These are phyloP conservation scores for Aspergillus jensenii DNA, from an alignment of 2,329 filamentous ascomycete species.

Conservation along the genomic window DNA sequence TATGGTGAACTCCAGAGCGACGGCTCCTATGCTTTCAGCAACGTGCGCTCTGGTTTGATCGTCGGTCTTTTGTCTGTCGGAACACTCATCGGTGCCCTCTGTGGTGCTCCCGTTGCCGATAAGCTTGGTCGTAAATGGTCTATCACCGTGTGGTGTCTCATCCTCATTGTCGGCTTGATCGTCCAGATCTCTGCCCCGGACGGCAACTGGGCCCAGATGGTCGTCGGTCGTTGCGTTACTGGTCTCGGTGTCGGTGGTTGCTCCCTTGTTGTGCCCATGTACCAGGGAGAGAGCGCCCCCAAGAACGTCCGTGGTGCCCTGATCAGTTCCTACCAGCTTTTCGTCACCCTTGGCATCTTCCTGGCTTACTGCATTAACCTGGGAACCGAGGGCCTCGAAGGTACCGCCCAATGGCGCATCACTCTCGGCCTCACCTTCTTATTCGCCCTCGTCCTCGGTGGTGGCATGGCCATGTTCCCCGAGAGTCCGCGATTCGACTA, in stretches of 20 bases:
- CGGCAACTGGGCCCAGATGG: slow-evolving; percentile 43
- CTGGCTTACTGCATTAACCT: slow-evolving; percentile 48
- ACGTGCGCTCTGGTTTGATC: slow-evolving; percentile 44
- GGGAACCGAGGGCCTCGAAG: slow-evolving; percentile 38
- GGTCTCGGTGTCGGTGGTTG: slow-evolving; percentile 48
- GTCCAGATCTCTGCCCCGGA: slow-evolving; percentile 43
- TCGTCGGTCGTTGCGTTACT: slow-evolving; percentile 44
- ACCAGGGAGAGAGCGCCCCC: slow-evolving; percentile 47
- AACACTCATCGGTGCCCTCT: slow-evolving; percentile 43
- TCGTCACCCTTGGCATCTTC: slow-evolving; percentile 50
- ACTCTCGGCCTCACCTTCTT: slow-evolving; percentile 59
- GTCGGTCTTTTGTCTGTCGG: slow-evolving; percentile 45
- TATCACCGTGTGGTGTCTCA: slow-evolving; percentile 40
- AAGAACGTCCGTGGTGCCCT: slow-evolving; percentile 48
- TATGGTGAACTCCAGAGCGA: slow-evolving; percentile 36
- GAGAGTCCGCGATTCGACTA: slow-evolving; percentile 61
- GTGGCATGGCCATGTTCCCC: slow-evolving; percentile 57
- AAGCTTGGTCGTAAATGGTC: slow-evolving; percentile 44
- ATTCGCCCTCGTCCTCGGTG: slow-evolving; percentile 55
- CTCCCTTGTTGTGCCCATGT: slow-evolving; percentile 48
- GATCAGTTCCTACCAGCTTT: slow-evolving; percentile 50
- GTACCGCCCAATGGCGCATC: slow-evolving; percentile 51
- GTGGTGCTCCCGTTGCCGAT: slow-evolving; percentile 43
- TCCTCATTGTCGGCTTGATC: slow-evolving; percentile 43
- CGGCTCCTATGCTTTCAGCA: slow-evolving; percentile 37